Percentiles rank a stretch among this genome's conserved stretches.
phyloP scores from a whole-genome alignment of 2,329 filamentous ascomycete species.

The Alternaria metachromatica region DNA sequence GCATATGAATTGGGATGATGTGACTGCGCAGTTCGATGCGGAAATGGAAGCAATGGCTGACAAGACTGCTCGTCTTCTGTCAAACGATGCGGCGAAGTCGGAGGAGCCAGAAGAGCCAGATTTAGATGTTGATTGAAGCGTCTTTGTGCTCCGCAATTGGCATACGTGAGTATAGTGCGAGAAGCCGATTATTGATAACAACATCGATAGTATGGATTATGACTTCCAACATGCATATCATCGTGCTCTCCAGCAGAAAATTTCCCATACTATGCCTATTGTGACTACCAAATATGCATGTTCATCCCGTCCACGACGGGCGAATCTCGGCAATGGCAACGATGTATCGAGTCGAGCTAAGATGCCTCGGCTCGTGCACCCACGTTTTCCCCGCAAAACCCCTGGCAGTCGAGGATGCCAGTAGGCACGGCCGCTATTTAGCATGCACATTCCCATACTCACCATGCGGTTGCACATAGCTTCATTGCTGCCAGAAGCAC shows the following conservation, averaged over 20 bases:
- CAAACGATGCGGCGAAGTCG: not conserved
- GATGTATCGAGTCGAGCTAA: conserved; percentile 19
- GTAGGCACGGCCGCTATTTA: conserved; percentile 32
- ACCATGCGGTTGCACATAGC: conserved; percentile 17
- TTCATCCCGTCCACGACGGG: not conserved
- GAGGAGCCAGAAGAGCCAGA: not conserved
- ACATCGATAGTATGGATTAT: not conserved
- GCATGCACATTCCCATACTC: conserved; percentile 30
- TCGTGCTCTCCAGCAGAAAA: not conserved
- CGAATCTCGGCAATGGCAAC: not conserved
- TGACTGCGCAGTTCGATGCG: not conserved
- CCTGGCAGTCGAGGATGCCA: conserved; percentile 13
- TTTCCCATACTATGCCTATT: not conserved
- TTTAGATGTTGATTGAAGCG: not conserved
- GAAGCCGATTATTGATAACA: not conserved
- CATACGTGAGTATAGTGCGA: not conserved
- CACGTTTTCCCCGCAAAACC: conserved; percentile 25
- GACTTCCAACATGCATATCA: not conserved
- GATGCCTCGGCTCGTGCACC: conserved; percentile 27
- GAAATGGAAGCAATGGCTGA: not conserved
- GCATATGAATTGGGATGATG: not conserved
- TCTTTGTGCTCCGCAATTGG: not conserved
- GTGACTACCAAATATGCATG: not conserved
- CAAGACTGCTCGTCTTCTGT: not conserved
- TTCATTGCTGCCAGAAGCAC: conserved; percentile 1